Conservation (phyloP, 2,329 filamentous ascomycete genomes). For the Talaromyces sp. region DNA sequence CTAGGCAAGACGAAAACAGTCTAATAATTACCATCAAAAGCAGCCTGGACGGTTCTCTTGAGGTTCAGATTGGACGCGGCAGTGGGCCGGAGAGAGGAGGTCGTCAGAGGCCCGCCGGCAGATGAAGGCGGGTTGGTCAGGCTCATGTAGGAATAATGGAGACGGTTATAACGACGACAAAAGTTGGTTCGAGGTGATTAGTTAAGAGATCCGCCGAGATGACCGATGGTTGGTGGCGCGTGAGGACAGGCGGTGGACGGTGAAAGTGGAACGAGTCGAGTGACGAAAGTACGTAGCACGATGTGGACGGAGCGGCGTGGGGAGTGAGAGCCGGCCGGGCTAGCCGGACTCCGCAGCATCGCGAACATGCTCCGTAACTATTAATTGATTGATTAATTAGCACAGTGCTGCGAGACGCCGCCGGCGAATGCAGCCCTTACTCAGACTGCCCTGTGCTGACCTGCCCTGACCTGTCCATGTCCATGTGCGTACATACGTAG, state of each 20-base stretch:
- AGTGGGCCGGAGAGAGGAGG: slow-evolving; percentile 29
- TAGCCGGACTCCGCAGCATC: background rate
- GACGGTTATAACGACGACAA: background rate
- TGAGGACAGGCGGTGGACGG: background rate
- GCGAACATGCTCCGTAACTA: background rate
- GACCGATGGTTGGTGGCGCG: background rate
- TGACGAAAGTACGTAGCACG: background rate
- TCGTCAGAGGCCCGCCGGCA: slow-evolving; percentile 30
- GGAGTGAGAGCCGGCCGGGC: background rate
- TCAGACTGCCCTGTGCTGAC: background rate
- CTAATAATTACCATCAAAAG: slow-evolving; percentile 41
- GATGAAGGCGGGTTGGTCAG: slow-evolving; percentile 39
- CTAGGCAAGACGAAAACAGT: slow-evolving; percentile 3
- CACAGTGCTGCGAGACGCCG: background rate
- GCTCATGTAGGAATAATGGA: slow-evolving; percentile 26
- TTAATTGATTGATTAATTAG: too few species aligned
- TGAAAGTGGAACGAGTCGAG: background rate
- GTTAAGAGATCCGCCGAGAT: background rate
- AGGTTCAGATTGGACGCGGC: slow-evolving; percentile 27
- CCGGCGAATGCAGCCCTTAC: background rate
- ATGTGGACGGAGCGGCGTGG: background rate
- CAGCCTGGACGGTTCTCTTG: slow-evolving; percentile 40
- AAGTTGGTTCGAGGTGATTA: background rate
- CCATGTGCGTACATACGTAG: background rate
- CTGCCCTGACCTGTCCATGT: background rate